phyloP scores from a whole-genome alignment of 768 basidiomycete species.

The Pleurotus eryngii region DNA sequence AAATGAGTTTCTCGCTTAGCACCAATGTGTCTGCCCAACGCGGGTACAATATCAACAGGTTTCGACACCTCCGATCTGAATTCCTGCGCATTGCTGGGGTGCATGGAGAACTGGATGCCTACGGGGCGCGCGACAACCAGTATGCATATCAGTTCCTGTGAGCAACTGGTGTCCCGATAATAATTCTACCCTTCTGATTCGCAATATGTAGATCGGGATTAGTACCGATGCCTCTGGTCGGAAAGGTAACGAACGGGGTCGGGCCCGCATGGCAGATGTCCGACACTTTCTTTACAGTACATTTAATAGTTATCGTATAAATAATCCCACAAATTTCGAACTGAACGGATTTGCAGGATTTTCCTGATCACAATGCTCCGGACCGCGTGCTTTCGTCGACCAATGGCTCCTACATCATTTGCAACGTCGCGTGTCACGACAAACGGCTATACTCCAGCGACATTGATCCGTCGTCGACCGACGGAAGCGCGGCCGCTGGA shows the following conservation, averaged over 20 bases:
- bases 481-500: background rate
- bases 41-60: too few species aligned
- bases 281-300: conserved; percentile 3
- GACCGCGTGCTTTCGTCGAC: background rate
- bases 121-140: background rate
- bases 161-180: background rate
- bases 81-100: too few species aligned
- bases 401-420: background rate
- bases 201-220: background rate
- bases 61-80: too few species aligned
- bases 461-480: background rate
- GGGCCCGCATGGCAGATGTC: background rate
- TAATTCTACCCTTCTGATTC: background rate
- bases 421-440: conserved; percentile 1
- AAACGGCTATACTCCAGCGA: background rate
- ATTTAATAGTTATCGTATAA: background rate
- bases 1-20: too few species aligned
- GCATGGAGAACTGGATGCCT: background rate
- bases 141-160: background rate
- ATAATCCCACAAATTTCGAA: background rate
- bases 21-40: too few species aligned
- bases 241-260: background rate
- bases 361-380: background rate
- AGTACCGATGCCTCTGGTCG: background rate
- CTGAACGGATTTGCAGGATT: background rate